phyloP scores from a whole-genome alignment of 106 monocot species.

The Agapanthus africanus region DNA sequence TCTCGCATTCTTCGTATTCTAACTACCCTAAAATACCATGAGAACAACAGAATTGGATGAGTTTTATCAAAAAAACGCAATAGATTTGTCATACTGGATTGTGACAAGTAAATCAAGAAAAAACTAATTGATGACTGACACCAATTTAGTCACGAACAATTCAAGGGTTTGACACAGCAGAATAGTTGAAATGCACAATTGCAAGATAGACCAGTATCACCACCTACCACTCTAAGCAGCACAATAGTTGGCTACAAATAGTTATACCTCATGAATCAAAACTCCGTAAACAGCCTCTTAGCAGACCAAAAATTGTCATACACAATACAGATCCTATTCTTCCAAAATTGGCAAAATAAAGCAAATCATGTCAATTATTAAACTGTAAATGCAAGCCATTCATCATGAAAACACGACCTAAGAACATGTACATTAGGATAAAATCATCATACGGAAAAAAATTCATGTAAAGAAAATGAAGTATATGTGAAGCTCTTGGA shows the following conservation, averaged over 20 bases:
- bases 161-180: not conserved
- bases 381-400: not conserved
- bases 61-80: not conserved
- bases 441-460: not conserved
- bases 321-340: not conserved
- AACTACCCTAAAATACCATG: constrained; percentile 47
- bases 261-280: not conserved
- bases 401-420: not conserved
- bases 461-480: not conserved
- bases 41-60: constrained; percentile 2
- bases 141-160: not conserved
- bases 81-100: not conserved
- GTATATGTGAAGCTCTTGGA: too few species aligned
- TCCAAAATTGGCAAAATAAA: not conserved
- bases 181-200: not conserved
- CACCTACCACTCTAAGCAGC: not conserved
- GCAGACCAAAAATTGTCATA: not conserved
- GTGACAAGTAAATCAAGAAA: not conserved
- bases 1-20: constrained; percentile 80
- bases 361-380: too few species aligned
- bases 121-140: not conserved
- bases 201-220: not conserved
- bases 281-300: not conserved
- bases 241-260: not conserved
- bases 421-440: not conserved